These are phyloP conservation scores for Ormosia semicastrata DNA, from an alignment of 306 rosid species.

Conservation along the genomic window DNA sequence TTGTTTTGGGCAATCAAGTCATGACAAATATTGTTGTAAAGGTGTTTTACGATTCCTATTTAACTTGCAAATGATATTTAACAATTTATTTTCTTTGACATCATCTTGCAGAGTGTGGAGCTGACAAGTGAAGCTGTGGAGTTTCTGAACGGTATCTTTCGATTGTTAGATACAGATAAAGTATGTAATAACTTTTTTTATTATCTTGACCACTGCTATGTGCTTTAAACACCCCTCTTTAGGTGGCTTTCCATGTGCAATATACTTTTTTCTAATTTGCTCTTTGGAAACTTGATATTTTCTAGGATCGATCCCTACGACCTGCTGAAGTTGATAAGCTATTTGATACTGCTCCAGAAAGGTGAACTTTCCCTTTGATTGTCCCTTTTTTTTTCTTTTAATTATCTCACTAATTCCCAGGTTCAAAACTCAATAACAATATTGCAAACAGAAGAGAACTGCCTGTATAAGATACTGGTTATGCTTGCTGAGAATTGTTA, in stretches of 20 bases:
- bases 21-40: background rate
- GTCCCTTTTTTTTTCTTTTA: background rate
- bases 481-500: background rate
- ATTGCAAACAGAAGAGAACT: background rate
- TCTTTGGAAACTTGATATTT: slow-evolving; percentile 32
- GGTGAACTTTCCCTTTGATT: slow-evolving; percentile 39
- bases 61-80: slow-evolving; percentile 9
- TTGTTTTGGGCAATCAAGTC: slow-evolving; percentile 14
- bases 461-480: background rate
- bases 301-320: slow-evolving; percentile 71
- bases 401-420: background rate
- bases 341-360: slow-evolving; percentile 85
- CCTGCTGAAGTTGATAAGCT: slow-evolving; percentile 74
- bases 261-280: slow-evolving; percentile 27
- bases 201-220: slow-evolving; percentile 15
- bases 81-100: slow-evolving; percentile 26
- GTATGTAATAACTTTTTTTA: slow-evolving; percentile 45
- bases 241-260: slow-evolving; percentile 20
- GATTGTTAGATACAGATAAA: slow-evolving; percentile 67
- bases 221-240: slow-evolving; percentile 14
- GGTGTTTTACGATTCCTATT: background rate
- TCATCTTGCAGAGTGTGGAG: slow-evolving; percentile 76
- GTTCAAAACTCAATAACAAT: slow-evolving; percentile 9
- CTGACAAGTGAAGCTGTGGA: slow-evolving; percentile 74
- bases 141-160: slow-evolving; percentile 72